Conservation (phyloP, 441 rosid species). For the Heliophila coronopifolia region DNA sequence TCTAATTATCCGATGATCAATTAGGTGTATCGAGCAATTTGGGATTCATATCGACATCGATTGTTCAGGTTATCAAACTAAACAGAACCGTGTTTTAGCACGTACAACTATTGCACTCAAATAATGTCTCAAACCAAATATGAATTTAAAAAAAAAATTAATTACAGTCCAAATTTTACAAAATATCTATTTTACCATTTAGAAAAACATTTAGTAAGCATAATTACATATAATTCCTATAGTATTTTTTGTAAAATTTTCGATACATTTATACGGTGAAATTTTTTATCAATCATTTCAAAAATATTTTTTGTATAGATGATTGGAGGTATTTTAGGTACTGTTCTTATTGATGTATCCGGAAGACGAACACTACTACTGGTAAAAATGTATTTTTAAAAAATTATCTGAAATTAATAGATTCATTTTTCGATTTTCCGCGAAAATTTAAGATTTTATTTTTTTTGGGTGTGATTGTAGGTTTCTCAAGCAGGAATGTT, state of each 20-base stretch:
- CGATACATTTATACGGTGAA: not conserved
- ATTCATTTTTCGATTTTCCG: not conserved
- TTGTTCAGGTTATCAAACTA: slow-evolving; percentile 20
- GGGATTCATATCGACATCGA: slow-evolving; percentile 23
- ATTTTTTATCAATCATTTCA: not conserved
- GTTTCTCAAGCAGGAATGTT: slow-evolving; percentile 32
- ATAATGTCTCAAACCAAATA: too few relatives aligned
- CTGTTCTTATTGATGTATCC: slow-evolving; percentile 20
- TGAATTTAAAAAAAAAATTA: too few relatives aligned
- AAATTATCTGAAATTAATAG: not conserved
- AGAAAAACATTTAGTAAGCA: too few relatives aligned
- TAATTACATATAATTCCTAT: not conserved
- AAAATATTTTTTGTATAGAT: too few relatives aligned
- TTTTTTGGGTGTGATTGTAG: slow-evolving; percentile 8
- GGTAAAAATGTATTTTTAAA: not conserved
- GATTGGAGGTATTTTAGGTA: slow-evolving; percentile 22
- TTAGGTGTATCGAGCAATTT: slow-evolving; percentile 22
- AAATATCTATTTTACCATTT: too few relatives aligned
- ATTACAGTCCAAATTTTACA: too few relatives aligned
- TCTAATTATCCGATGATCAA: not conserved
- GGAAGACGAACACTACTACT: slow-evolving; percentile 25
- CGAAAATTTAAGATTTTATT: not conserved
- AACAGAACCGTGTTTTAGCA: too few relatives aligned
- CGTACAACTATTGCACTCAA: too few relatives aligned
- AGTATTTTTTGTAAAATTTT: not conserved